These are phyloP conservation scores for Mortierella sp. DNA, from an alignment of 371 early-diverging fungal genomes.

Conservation along the genomic window DNA sequence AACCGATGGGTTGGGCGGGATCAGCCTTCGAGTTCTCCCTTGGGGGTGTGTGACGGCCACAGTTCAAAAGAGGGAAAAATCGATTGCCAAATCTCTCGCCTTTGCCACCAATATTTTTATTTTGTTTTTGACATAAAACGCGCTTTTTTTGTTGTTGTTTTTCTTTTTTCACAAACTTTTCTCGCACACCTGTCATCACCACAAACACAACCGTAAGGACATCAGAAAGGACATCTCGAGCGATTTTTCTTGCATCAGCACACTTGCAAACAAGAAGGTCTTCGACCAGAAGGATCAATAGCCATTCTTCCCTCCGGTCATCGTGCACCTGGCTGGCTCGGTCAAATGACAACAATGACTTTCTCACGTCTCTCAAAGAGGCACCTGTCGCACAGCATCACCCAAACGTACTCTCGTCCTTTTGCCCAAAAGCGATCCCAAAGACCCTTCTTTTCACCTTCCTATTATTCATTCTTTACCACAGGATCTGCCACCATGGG, in stretches of 20 bases:
- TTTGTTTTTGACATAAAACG: too few species aligned
- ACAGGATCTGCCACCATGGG: slow-evolving; percentile 75
- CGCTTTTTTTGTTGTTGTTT: neutral
- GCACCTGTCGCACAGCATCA: neutral
- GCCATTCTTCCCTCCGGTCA: too few species aligned
- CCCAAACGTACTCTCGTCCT: neutral
- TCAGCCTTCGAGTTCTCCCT: too few species aligned
- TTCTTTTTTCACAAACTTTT: neutral
- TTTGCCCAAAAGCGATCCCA: neutral
- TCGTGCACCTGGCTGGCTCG: too few species aligned
- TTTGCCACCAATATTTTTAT: slow-evolving; percentile 2
- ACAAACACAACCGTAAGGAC: neutral
- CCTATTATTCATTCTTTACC: slow-evolving; percentile 16
- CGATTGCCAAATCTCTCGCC: neutral
- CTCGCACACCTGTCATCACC: neutral
- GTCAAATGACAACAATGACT: neutral
- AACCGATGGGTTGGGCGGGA: neutral
- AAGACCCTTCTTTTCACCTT: neutral
- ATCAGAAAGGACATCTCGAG: neutral
- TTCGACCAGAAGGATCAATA: neutral
- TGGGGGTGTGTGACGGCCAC: neutral
- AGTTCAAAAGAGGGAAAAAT: neutral
- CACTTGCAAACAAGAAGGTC: neutral
- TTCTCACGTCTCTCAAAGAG: neutral
- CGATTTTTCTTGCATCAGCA: neutral